phyloP scores from a whole-genome alignment of 2,329 filamentous ascomycete species.

The Exserohilum rostratum region DNA sequence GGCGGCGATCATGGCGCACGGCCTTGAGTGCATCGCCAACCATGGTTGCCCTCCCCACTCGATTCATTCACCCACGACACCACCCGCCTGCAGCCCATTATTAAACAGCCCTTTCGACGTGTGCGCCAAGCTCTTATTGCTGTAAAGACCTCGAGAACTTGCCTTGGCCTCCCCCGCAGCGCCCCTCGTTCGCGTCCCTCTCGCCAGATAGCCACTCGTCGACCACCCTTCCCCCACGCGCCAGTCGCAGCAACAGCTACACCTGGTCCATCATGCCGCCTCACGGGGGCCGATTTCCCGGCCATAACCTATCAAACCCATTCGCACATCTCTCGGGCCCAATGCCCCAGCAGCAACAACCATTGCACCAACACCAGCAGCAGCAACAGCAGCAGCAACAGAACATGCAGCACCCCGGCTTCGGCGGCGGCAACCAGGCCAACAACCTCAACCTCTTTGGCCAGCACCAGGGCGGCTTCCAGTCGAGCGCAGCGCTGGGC shows the following conservation, averaged over 20 bases:
- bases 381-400: conserved; percentile 58
- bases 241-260: conserved; percentile 25
- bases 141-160: neutral
- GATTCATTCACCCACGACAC: conserved; percentile 5
- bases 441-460: conserved; percentile 66
- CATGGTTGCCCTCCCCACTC: conserved; percentile 10
- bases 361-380: conserved; percentile 56
- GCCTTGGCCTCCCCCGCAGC: neutral
- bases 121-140: neutral
- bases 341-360: conserved; percentile 31
- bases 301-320: conserved; percentile 63
- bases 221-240: conserved; percentile 1
- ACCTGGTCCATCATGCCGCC: conserved; percentile 59
- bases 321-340: conserved; percentile 62
- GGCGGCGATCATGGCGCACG: conserved; percentile 19
- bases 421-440: conserved; percentile 60
- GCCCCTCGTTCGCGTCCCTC: neutral
- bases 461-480: conserved; percentile 47
- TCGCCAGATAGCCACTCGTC: neutral
- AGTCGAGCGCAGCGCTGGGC: conserved; percentile 61
- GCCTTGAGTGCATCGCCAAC: conserved; percentile 7
- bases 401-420: conserved; percentile 71
- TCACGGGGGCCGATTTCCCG: conserved; percentile 64
- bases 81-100: neutral
- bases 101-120: neutral